These are phyloP conservation scores for Hansenula sp. DNA, from an alignment of 1,139 yeast species.

Conservation along the genomic window DNA sequence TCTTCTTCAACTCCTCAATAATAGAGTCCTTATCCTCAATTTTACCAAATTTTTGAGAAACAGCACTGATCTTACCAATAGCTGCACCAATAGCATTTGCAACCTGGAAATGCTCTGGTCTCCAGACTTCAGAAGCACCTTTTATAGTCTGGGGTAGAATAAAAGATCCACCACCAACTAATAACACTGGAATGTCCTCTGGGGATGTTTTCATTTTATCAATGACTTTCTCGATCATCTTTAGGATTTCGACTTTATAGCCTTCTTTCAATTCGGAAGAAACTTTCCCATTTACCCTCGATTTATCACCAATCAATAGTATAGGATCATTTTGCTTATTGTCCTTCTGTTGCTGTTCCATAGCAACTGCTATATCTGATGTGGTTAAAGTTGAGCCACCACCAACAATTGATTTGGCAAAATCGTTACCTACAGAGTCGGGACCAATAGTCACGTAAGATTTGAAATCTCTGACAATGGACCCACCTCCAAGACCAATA, in stretches of 20 bases:
- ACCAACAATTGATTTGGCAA: constrained; percentile 30
- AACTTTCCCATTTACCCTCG: constrained; percentile 20
- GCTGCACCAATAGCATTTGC: constrained; percentile 49
- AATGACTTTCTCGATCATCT: constrained; percentile 28
- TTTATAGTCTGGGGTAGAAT: constrained; percentile 32
- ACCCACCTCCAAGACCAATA: constrained; percentile 43
- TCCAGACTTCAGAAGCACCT: constrained; percentile 37
- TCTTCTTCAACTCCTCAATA: constrained; percentile 24
- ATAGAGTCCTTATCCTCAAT: constrained; percentile 24
- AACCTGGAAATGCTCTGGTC: constrained; percentile 36
- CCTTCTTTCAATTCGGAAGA: constrained; percentile 7
- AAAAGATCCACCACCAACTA: constrained; percentile 44
- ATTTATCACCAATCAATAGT: constrained; percentile 23
- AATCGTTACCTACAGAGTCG: constrained; percentile 39
- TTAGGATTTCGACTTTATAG: constrained; percentile 12
- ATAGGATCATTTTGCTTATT: constrained; percentile 9
- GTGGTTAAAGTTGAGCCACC: constrained; percentile 36
- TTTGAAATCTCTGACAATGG: constrained; percentile 33
- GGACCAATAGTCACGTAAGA: constrained; percentile 37
- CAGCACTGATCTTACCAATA: constrained; percentile 34
- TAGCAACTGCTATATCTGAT: constrained; percentile 33
- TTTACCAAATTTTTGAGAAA: constrained; percentile 22
- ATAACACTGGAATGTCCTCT: constrained; percentile 36
- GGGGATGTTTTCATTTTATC: constrained; percentile 41
- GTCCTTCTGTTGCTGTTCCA: constrained; percentile 6